A percentile compares a stretch with the other conserved stretches of the same genome.
Evolutionary conservation across 225 moss, liverwort and hornwort species (phyloP).

Genomic region (Pseudisothecium myosuroides): DNA sequence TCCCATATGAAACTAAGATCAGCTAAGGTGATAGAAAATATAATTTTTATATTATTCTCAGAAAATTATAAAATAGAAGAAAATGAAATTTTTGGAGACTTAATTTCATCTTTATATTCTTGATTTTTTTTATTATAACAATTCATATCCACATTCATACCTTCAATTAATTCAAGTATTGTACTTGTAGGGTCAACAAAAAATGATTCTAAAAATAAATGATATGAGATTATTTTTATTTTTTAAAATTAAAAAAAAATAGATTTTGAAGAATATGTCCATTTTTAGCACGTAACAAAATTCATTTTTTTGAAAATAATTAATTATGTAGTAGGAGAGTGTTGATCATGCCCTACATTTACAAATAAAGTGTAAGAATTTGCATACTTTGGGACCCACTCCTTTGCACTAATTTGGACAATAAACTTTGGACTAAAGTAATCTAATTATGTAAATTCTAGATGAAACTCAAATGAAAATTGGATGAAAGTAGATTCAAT

Average conservation of each 20-base stretch:
- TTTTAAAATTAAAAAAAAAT: too few species aligned
- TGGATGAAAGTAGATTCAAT: not conserved
- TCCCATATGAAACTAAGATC: not conserved
- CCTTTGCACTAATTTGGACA: not conserved
- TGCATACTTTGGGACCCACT: fast-evolving
- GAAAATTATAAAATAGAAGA: not conserved
- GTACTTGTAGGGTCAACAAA: fast-evolving
- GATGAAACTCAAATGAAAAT: not conserved
- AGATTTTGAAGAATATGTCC: not conserved
- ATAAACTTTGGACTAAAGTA: not conserved
- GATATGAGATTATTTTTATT: fast-evolving
- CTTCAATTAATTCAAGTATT: not conserved
- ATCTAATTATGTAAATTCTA: not conserved
- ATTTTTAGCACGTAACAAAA: fast-evolving
- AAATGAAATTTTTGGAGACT: not conserved
- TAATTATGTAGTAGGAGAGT: fast-evolving
- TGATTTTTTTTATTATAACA: not conserved
- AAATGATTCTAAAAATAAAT: not conserved
- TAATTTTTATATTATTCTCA: not conserved
- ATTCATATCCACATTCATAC: not conserved
- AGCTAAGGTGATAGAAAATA: not conserved
- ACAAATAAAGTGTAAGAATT: not conserved
- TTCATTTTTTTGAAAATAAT: fast-evolving
- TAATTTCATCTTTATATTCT: not conserved
- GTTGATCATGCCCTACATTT: fast-evolving